A percentile compares a stretch with the other conserved stretches of the same genome.
Conservation (phyloP, 805 yeast genomes). For the Candida odintsovae region DNA sequence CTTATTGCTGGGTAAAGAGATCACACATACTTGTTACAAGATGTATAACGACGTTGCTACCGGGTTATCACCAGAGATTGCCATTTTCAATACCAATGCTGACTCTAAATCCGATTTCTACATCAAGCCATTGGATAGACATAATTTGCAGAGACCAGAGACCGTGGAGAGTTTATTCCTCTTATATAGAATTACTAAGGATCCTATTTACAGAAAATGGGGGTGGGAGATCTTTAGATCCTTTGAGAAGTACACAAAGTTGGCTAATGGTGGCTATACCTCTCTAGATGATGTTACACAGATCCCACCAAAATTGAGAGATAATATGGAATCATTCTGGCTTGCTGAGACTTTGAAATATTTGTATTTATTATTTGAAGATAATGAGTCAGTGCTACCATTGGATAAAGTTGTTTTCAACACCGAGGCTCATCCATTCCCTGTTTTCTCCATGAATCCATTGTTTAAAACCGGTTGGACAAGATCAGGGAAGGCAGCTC, state of each 20-base stretch:
- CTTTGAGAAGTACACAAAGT: constrained; percentile 54
- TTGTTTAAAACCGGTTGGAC: constrained; percentile 59
- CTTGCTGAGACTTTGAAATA: constrained; percentile 89
- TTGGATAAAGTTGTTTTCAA: constrained; percentile 71
- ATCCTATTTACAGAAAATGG: constrained; percentile 78
- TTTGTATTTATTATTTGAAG: constrained; percentile 73
- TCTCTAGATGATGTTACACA: constrained; percentile 61
- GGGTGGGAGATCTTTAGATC: constrained; percentile 80
- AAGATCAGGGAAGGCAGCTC: constrained; percentile 25
- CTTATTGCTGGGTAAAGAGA: constrained; percentile 62
- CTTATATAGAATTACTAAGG: constrained; percentile 73
- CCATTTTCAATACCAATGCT: constrained; percentile 62
- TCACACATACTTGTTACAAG: constrained; percentile 75
- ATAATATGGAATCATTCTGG: constrained; percentile 92
- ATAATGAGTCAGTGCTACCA: constrained; percentile 55
- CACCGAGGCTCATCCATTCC: constrained; percentile 93
- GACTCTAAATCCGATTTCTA: constrained; percentile 46
- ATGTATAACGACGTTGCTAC: constrained; percentile 72
- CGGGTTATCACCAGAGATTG: constrained; percentile 88
- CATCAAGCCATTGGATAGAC: constrained; percentile 68
- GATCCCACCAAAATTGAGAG: constrained; percentile 46
- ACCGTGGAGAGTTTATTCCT: constrained; percentile 85
- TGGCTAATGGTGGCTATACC: constrained; percentile 49
- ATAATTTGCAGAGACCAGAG: constrained; percentile 89
- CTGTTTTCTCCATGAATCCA: constrained; percentile 51